These are phyloP conservation scores for Rhododendron vialii DNA, from an alignment of 148 eudicot species.

Conservation along the genomic window DNA sequence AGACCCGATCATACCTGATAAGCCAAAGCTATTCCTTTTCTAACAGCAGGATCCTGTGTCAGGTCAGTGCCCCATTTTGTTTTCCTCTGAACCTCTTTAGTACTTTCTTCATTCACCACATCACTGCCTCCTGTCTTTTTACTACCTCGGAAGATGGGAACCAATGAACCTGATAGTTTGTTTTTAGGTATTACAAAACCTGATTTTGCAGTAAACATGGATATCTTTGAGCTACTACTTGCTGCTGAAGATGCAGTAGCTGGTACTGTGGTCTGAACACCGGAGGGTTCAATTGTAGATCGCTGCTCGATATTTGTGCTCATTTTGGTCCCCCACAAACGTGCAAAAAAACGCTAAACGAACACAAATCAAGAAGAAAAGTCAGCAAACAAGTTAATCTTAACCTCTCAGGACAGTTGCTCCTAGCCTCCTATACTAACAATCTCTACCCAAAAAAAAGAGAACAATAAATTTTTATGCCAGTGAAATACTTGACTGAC, in stretches of 20 bases:
- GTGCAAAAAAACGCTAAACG: not conserved
- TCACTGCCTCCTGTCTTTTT: slow-evolving; percentile 59
- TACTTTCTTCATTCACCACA: slow-evolving; percentile 42
- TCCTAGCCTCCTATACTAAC: not conserved
- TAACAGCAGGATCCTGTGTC: slow-evolving; percentile 67
- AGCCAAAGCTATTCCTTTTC: slow-evolving; percentile 73
- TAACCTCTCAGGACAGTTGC: not conserved
- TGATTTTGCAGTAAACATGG: slow-evolving; percentile 67
- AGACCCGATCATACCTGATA: slow-evolving; percentile 61
- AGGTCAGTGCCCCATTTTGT: slow-evolving; percentile 94
- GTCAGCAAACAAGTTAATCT: not conserved
- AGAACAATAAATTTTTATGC: not conserved
- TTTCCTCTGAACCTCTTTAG: slow-evolving; percentile 62
- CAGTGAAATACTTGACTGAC: not conserved
- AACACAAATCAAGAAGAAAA: not conserved
- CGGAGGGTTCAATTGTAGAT: slow-evolving; percentile 19
- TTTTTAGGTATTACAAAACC: slow-evolving; percentile 97
- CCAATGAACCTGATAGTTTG: slow-evolving; percentile 88
- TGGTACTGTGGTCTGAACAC: slow-evolving; percentile 23
- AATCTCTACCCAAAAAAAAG: not conserved
- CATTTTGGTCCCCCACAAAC: slow-evolving; percentile 30
- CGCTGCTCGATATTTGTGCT: slow-evolving; percentile 37
- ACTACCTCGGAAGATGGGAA: slow-evolving; percentile 55
- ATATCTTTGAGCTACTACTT: slow-evolving; percentile 42
- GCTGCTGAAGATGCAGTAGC: slow-evolving; percentile 39